Evolutionary conservation across 164 flowering plant species (phyloP).

Genomic region (Liquidambar formosana): DNA sequence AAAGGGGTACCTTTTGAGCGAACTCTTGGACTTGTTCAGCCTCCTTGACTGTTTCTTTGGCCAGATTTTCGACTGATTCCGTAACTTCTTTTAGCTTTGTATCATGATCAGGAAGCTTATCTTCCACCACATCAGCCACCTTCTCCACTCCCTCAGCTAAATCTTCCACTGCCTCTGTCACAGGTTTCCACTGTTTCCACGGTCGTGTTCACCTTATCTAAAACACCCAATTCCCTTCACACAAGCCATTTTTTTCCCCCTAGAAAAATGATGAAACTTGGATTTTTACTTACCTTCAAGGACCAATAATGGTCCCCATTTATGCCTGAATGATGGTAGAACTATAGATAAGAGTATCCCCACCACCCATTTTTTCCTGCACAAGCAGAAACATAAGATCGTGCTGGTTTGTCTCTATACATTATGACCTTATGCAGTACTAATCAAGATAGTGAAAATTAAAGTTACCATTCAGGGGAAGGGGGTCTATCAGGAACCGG

Average conservation of each 20-base stretch:
- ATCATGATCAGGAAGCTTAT: constrained; percentile 26
- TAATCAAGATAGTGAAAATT: not conserved
- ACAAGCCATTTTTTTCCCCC: too few species aligned
- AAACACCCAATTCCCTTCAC: not conserved
- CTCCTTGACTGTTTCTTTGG: constrained; percentile 28
- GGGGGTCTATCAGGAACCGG: not conserved
- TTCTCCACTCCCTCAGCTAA: constrained; percentile 34
- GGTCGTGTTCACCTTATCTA: constrained; percentile 31
- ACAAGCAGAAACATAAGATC: too few species aligned
- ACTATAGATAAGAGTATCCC: not conserved
- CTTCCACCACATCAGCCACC: constrained; percentile 24
- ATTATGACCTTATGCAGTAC: too few species aligned
- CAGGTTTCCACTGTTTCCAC: constrained; percentile 29
- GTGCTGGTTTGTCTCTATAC: too few species aligned
- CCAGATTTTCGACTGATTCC: constrained; percentile 22
- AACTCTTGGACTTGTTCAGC: constrained; percentile 29
- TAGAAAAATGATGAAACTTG: not conserved
- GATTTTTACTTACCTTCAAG: not conserved
- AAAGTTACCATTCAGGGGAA: constrained; percentile 1
- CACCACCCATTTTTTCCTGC: constrained; percentile 11
- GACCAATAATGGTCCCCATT: constrained; percentile 9
- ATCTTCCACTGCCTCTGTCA: constrained; percentile 31
- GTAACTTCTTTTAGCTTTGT: constrained; percentile 29
- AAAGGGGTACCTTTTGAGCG: constrained; percentile 51
- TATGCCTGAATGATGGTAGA: constrained; percentile 5